A percentile compares a stretch with the other conserved stretches of the same genome.
Conservation (phyloP, 805 yeast species). For the Saccharomycopsis schoenii region DNA sequence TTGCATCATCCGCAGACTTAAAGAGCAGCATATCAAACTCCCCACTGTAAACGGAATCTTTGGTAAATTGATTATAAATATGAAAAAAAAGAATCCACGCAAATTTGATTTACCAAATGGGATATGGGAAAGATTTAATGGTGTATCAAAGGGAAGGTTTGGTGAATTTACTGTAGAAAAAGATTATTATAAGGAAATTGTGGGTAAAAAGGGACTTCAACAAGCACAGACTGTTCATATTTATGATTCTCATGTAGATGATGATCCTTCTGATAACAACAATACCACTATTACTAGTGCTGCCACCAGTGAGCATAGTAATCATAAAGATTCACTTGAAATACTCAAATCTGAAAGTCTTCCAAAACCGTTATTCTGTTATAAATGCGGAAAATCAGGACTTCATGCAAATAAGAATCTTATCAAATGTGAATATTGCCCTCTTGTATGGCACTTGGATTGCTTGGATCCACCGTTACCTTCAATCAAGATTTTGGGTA, state of each 20-base stretch:
- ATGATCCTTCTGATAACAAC: not conserved
- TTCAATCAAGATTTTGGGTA: conserved; percentile 60
- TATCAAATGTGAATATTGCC: conserved; percentile 75
- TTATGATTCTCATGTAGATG: conserved; percentile 31
- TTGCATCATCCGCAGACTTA: conserved; percentile 41
- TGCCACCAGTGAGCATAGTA: not conserved
- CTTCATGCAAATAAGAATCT: conserved; percentile 36
- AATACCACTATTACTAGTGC: not conserved
- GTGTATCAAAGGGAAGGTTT: conserved; percentile 52
- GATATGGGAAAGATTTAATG: conserved; percentile 61
- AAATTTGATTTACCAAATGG: conserved; percentile 59
- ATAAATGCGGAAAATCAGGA: conserved; percentile 66
- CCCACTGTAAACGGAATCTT: conserved; percentile 32
- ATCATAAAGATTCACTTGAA: conserved; percentile 36
- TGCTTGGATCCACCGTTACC: conserved; percentile 72
- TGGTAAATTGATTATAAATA: conserved; percentile 47
- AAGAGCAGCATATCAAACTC: conserved; percentile 21
- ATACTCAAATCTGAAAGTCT: not conserved
- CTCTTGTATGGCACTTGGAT: conserved; percentile 80
- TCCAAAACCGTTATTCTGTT: conserved; percentile 53
- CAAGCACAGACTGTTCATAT: conserved; percentile 54
- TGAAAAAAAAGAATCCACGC: conserved; percentile 52
- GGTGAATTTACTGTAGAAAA: conserved; percentile 69
- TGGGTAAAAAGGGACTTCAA: conserved; percentile 35
- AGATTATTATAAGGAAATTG: conserved; percentile 35